Base-by-base conservation (phyloP, 2,329 filamentous ascomycete species). In the Hortaea werneckii region DNA sequence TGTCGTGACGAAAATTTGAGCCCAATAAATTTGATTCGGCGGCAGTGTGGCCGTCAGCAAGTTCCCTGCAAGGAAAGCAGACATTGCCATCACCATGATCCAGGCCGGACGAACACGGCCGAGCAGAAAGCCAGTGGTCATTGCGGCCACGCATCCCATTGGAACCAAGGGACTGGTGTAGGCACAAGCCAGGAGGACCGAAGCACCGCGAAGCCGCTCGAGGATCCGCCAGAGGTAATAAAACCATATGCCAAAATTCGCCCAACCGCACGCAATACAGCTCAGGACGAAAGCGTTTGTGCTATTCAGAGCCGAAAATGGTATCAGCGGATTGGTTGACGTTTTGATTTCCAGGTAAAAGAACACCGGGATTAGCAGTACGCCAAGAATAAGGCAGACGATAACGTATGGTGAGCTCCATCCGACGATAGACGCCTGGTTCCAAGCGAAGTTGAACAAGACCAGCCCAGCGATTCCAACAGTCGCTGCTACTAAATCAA, bases 381-480 rank as follows among this genome's bases (percentile, higher is more conserved):
- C 46, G 0, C 80, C 79, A 2, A 82, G 49, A 34, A 83, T 73
- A 0, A 85, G 65, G 0, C 76, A 63, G 0, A 75, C 65, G 48
- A 76, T 74, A n/a, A 80, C 68, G 45, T 78, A 78, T 0, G 76
- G 66, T 5, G 69, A 66, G 1, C 64, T 53, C 80, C 80, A 84
- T 1, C 78, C 78, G 1, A 71, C 74, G 0, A 77, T 67, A 0
- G 77, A 73, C 0, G 76, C 79, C 56, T 84, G 79, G 48, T 81
- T 83, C 77, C 78, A 83, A 0, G 79, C 76, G 53, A 84, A 77
- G 58, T 82, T 83, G 63, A 84, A 71, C 12, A 85, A 66, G 0
- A 82, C 67, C 26, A 85, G 65, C 0, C 73, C 73, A 0, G 67
- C 65, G 12, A 83, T 68, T 1, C 80, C 79, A 3, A 67, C 62